phyloP scores from a whole-genome alignment of 148 eudicot species.

The Persicaria tinctoria region DNA sequence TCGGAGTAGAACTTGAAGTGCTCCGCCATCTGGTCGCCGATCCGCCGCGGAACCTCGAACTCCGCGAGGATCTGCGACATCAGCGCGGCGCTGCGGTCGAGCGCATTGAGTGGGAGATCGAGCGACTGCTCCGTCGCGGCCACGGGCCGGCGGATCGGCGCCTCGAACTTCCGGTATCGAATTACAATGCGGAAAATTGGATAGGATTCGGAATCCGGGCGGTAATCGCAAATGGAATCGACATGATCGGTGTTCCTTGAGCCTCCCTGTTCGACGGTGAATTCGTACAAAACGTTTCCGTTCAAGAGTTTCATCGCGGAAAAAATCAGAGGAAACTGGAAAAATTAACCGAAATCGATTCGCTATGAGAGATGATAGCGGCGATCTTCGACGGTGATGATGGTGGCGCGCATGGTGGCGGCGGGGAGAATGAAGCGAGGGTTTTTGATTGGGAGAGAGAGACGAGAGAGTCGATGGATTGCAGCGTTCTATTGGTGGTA shows the following conservation, averaged over 20 bases:
- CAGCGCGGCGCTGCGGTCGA: background rate
- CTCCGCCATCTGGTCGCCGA: conserved; percentile 10
- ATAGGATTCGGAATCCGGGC: background rate
- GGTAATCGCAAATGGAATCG: background rate
- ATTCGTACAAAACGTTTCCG: conserved; percentile 18
- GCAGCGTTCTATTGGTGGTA: background rate
- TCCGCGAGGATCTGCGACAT: conserved; percentile 14
- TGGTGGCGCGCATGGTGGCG: conserved; percentile 5
- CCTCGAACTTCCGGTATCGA: conserved; percentile 4
- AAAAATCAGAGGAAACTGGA: background rate
- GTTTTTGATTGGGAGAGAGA: background rate
- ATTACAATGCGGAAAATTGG: conserved; percentile 12
- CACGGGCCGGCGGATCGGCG: conserved; percentile 2
- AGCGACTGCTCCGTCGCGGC: background rate
- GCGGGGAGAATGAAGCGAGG: background rate
- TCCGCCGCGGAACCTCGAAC: conserved; percentile 14
- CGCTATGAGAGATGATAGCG: background rate
- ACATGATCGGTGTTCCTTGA: background rate
- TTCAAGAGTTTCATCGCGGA: conserved; percentile 17
- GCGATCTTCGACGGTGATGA: background rate
- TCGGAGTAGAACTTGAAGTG: conserved; percentile 23
- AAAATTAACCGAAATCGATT: background rate
- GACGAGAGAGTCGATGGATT: background rate
- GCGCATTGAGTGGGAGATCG: background rate
- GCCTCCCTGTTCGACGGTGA: conserved; percentile 14